These are phyloP conservation scores for Sphaerulina musiva DNA, from an alignment of 2,329 filamentous ascomycete species.

Conservation along the genomic window DNA sequence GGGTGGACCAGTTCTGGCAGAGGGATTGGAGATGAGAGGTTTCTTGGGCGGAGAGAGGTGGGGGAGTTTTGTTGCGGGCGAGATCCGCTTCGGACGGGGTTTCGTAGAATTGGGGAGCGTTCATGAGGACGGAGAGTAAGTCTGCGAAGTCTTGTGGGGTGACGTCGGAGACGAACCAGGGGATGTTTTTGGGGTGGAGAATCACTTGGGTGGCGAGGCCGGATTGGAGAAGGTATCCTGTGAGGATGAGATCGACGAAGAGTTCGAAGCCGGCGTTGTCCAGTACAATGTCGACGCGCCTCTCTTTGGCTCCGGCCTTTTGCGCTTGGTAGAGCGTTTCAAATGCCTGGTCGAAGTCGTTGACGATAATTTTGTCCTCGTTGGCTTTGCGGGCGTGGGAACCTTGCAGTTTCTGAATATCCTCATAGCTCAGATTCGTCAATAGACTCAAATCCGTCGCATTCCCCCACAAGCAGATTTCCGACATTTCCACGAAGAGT, in stretches of 20 bases:
- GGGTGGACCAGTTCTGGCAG: slow-evolving; percentile 70
- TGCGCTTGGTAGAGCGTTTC: slow-evolving; percentile 59
- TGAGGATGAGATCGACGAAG: slow-evolving; percentile 88
- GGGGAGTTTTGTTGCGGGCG: slow-evolving; percentile 49
- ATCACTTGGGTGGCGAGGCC: slow-evolving; percentile 81
- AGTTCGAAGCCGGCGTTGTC: slow-evolving; percentile 98
- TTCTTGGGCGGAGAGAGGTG: slow-evolving; percentile 62
- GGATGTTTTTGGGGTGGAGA: slow-evolving; percentile 87
- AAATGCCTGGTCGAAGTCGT: slow-evolving; percentile 72
- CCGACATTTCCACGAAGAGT: slow-evolving; percentile 86
- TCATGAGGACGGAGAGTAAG: slow-evolving; percentile 72
- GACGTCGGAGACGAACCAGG: slow-evolving; percentile 98
- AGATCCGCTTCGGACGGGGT: slow-evolving; percentile 61
- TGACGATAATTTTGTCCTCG: slow-evolving; percentile 86
- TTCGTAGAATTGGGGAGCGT: slow-evolving; percentile 72
- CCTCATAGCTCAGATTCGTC: slow-evolving; percentile 84
- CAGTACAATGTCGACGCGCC: slow-evolving; percentile 85
- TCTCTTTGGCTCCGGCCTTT: slow-evolving; percentile 54
- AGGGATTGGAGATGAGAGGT: slow-evolving; percentile 63
- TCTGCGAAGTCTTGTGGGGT: slow-evolving; percentile 75
- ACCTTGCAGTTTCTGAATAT: slow-evolving; percentile 94
- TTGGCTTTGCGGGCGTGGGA: slow-evolving; percentile 76
- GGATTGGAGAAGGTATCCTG: slow-evolving; percentile 78
- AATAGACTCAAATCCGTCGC: slow-evolving; percentile 89
- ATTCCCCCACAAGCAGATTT: slow-evolving; percentile 96